These are phyloP conservation scores for Leptographium flavum DNA, from an alignment of 2,329 filamentous ascomycete genomes.

Conservation along the genomic window DNA sequence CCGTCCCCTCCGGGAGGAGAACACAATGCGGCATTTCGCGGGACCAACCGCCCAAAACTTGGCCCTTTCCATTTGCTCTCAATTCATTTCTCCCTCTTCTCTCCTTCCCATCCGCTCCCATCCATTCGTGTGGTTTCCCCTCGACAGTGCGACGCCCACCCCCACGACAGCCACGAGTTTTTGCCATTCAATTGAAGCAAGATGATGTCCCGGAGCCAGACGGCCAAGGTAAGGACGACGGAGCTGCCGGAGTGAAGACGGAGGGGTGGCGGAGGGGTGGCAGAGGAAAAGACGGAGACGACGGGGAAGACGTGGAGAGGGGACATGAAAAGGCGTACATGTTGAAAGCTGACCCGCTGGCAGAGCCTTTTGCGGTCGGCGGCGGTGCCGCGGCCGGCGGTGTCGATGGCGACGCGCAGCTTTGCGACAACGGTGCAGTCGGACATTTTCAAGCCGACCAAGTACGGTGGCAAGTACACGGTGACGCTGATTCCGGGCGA, in stretches of 20 bases:
- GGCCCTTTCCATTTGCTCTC: too few relatives aligned
- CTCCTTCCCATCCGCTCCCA: neutral
- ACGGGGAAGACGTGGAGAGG: too few relatives aligned
- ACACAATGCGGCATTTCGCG: slow-evolving; percentile 7
- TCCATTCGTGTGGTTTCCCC: neutral
- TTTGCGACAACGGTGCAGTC: slow-evolving; percentile 78
- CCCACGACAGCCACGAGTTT: neutral
- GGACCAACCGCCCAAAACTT: slow-evolving; percentile 4
- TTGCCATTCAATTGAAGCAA: slow-evolving; percentile 16
- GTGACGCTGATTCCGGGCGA: slow-evolving; percentile 97
- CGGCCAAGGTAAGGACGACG: slow-evolving; percentile 40
- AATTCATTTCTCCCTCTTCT: slow-evolving; percentile 1
- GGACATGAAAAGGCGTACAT: too few relatives aligned
- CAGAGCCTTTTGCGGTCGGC: slow-evolving; percentile 38
- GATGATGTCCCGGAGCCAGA: slow-evolving; percentile 45
- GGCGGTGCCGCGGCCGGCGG: slow-evolving; percentile 18
- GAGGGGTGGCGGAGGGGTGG: too few relatives aligned
- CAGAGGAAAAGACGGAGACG: too few relatives aligned
- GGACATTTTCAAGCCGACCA: slow-evolving; percentile 98
- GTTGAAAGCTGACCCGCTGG: neutral
- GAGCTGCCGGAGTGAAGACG: neutral
- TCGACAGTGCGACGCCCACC: neutral
- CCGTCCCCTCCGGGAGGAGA: neutral
- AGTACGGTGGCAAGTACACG: slow-evolving; percentile 98
- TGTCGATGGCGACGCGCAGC: slow-evolving; percentile 27